Evolutionary conservation across 768 basidiomycete species (phyloP).

Genomic region (Lentinula detonsa): DNA sequence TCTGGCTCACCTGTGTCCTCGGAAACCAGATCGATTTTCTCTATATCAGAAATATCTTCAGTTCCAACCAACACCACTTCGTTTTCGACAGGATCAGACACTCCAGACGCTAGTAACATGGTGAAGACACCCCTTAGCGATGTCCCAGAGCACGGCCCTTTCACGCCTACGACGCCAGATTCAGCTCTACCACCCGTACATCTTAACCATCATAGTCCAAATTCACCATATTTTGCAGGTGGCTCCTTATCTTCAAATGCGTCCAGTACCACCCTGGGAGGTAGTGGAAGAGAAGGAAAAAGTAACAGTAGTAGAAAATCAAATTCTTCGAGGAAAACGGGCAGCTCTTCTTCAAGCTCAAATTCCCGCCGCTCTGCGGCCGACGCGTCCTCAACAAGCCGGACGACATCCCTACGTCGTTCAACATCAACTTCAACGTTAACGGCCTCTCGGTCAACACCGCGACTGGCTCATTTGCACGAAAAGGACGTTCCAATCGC

Average conservation of each 20-base stretch:
- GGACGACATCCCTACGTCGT: background rate
- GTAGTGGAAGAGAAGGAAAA: slow-evolving; percentile 8
- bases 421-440: slow-evolving; percentile 11
- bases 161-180: slow-evolving; percentile 8
- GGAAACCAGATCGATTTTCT: background rate
- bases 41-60: background rate
- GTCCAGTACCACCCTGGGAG: slow-evolving; percentile 20
- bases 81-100: background rate
- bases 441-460: slow-evolving; percentile 38
- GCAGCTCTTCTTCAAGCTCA: slow-evolving; percentile 20
- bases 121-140: slow-evolving; percentile 16
- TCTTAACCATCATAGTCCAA: slow-evolving; percentile 9
- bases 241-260: slow-evolving; percentile 30
- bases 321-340: background rate
- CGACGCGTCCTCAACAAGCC: slow-evolving; percentile 17
- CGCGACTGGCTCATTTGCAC: slow-evolving; percentile 47
- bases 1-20: background rate
- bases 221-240: slow-evolving; percentile 32
- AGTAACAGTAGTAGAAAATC: background rate
- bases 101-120: background rate
- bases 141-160: slow-evolving; percentile 24
- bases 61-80: background rate
- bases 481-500: slow-evolving; percentile 51
- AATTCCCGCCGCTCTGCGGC: slow-evolving; percentile 14
- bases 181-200: background rate